A percentile compares a stretch with the other conserved stretches of the same genome.
Evolutionary conservation across 1,139 yeast genomes (phyloP).

Genomic region (Sugiyamaella pinicola): DNA sequence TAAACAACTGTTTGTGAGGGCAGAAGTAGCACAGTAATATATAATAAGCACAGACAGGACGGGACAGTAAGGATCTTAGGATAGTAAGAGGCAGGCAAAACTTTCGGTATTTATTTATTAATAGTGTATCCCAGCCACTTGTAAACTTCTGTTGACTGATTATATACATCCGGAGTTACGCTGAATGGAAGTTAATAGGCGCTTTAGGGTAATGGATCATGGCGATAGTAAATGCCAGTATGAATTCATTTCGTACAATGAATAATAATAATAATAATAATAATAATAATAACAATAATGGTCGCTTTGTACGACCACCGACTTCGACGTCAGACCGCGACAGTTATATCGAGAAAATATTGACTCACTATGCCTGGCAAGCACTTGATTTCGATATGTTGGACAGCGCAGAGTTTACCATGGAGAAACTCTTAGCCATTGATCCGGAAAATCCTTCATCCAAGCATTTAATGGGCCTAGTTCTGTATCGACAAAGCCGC

Average conservation of each 20-base stretch:
- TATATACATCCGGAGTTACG: too few species aligned
- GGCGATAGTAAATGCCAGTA: slow-evolving; percentile 5
- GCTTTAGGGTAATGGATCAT: slow-evolving; percentile 6
- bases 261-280: slow-evolving; percentile 1
- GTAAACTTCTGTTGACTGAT: too few species aligned
- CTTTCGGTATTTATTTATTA: too few species aligned
- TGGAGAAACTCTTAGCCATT: slow-evolving; percentile 69
- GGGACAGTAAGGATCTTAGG: too few species aligned
- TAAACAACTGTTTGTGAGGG: too few species aligned
- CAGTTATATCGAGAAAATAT: slow-evolving; percentile 21
- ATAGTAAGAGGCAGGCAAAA: too few species aligned
- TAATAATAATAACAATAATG: too few species aligned
- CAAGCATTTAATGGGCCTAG: slow-evolving; percentile 63
- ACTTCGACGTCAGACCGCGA: slow-evolving; percentile 10
- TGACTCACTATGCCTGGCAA: slow-evolving; percentile 52
- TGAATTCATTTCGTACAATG: slow-evolving; percentile 9
- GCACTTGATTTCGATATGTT: slow-evolving; percentile 71
- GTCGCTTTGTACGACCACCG: neutral
- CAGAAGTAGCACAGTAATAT: too few species aligned
- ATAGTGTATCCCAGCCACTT: too few species aligned
- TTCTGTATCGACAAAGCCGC: slow-evolving; percentile 57
- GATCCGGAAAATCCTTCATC: slow-evolving; percentile 56
- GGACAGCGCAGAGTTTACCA: slow-evolving; percentile 76
- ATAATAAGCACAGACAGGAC: too few species aligned
- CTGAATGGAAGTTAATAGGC: too few species aligned